These are phyloP conservation scores for Tarenaya hassleriana DNA, from an alignment of 345 rosid genomes.

Conservation along the genomic window DNA sequence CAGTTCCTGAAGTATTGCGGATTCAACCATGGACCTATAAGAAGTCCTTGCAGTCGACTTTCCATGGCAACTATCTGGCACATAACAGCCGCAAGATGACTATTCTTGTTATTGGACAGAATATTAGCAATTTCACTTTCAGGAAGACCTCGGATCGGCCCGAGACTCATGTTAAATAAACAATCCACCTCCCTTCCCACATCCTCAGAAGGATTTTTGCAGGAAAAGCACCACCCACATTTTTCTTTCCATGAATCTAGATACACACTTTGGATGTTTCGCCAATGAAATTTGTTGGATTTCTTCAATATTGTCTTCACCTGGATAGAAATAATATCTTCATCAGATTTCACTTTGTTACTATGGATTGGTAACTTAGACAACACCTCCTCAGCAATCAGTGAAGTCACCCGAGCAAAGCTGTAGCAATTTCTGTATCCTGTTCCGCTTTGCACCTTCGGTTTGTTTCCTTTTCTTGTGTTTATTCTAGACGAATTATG, in stretches of 20 bases:
- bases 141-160: constrained; percentile 37
- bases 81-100: constrained; percentile 48
- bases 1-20: constrained; percentile 54
- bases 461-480: constrained; percentile 26
- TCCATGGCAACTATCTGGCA: constrained; percentile 58
- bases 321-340: constrained; percentile 63
- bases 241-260: constrained; percentile 53
- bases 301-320: constrained; percentile 70
- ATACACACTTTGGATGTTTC: constrained; percentile 34
- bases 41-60: constrained; percentile 72
- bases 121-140: constrained; percentile 36
- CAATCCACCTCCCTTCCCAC: constrained; percentile 39
- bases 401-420: constrained; percentile 66
- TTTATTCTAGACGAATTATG: constrained; percentile 24
- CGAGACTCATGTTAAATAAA: constrained; percentile 53
- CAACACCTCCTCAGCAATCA: constrained; percentile 57
- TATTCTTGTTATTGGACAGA: constrained; percentile 35
- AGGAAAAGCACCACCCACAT: constrained; percentile 96
- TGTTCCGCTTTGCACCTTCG: constrained; percentile 29
- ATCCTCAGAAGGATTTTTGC: constrained; percentile 50
- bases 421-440: constrained; percentile 62
- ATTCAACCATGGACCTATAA: constrained; percentile 87
- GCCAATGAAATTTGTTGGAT: constrained; percentile 55
- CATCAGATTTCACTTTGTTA: constrained; percentile 41
- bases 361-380: constrained; percentile 43